phyloP scores from a whole-genome alignment of 2,329 filamentous ascomycete genomes.

The Ophiostoma ulmi region DNA sequence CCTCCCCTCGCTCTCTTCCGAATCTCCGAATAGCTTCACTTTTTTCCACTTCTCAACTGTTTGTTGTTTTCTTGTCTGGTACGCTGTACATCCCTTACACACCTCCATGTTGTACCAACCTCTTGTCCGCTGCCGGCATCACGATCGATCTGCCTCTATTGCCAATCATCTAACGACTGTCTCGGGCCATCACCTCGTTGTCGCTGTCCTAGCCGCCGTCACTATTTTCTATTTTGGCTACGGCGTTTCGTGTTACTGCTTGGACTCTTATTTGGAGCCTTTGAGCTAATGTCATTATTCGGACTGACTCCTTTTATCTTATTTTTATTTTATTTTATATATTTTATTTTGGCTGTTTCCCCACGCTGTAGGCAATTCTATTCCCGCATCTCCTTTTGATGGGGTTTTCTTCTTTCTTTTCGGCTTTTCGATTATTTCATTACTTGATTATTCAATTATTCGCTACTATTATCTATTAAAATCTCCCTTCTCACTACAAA shows the following conservation, averaged over 20 bases:
- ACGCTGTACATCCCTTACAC: background rate
- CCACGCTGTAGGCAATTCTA: background rate
- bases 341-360: background rate
- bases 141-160: background rate
- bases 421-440: background rate
- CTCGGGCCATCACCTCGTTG: background rate
- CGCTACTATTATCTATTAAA: background rate
- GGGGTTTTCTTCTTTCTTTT: background rate
- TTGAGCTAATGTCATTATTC: background rate
- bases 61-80: background rate
- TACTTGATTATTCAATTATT: background rate
- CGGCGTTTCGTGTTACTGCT: slow-evolving; percentile 4
- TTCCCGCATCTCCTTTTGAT: slow-evolving; percentile 13
- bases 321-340: background rate
- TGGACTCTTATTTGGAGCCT: background rate
- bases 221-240: background rate
- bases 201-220: background rate
- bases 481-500: background rate
- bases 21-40: slow-evolving; percentile 19
- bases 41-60: background rate
- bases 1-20: background rate
- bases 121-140: background rate
- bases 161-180: background rate
- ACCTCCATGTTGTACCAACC: background rate
- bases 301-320: slow-evolving; percentile 2